A percentile compares a stretch with the other conserved stretches of the same genome.
Conservation (phyloP, 805 yeast genomes). For the Candida boidinii region DNA sequence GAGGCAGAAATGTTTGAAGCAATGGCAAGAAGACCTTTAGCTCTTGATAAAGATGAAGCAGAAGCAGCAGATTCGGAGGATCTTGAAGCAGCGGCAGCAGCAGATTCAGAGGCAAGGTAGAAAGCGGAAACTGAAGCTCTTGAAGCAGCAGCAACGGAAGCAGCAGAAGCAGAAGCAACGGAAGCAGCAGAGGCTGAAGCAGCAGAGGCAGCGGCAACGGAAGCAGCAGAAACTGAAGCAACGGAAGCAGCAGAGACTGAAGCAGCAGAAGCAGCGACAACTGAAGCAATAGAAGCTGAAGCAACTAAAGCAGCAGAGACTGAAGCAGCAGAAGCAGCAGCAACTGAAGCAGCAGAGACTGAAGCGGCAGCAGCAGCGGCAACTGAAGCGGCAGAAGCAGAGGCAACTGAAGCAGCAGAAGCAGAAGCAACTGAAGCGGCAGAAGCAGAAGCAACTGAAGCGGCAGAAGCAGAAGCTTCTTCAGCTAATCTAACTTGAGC, state of each 20-base stretch:
- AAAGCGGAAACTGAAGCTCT: constrained; percentile 8
- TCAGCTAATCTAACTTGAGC: too few species aligned
- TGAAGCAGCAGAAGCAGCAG: constrained; percentile 11
- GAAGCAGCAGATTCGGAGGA: constrained; percentile 25
- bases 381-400: constrained; percentile 16
- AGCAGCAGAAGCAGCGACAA: constrained; percentile 11
- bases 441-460: constrained; percentile 16
- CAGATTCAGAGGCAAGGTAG: constrained; percentile 13
- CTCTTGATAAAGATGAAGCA: constrained; percentile 19
- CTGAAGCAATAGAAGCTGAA: constrained; percentile 10
- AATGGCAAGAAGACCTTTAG: background rate
- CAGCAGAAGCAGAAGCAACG: constrained; percentile 4
- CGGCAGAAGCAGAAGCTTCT: constrained; percentile 6
- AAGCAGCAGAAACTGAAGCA: constrained; percentile 9
- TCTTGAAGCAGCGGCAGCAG: constrained; percentile 13
- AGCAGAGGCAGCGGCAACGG: constrained; percentile 33
- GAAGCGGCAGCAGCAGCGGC: constrained; percentile 16
- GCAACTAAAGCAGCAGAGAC: constrained; percentile 11
- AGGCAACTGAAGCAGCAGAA: constrained; percentile 10
- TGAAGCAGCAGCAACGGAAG: constrained; percentile 5
- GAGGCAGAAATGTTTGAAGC: too few species aligned
- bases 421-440: constrained; percentile 12
- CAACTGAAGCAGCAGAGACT: constrained; percentile 9
- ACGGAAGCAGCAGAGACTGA: constrained; percentile 11
- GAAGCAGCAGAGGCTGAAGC: constrained; percentile 17